Evolutionary conservation across 176 grass and related monocot species (phyloP), one percentile per base, ranked within the genome.

Genomic region (Paspalum notatum): DNA sequence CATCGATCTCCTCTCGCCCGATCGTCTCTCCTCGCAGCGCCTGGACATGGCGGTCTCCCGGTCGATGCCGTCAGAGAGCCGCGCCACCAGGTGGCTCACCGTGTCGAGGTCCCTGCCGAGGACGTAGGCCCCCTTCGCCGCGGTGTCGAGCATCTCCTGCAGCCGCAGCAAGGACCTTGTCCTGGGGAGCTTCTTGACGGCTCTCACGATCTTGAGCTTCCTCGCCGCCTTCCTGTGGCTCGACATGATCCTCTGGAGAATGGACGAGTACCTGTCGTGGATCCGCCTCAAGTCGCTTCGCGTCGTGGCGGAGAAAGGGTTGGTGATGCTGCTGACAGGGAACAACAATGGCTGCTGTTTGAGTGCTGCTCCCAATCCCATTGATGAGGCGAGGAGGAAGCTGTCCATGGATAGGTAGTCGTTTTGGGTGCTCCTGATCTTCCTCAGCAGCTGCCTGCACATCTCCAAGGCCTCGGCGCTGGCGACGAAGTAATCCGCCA

Each of bases 51-150:
- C 59, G 15, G 66, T 90, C 58, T 90, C 78, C 41, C 79, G 26
- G 42, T 90, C 78, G 1, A 90, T 79, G 41, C 66, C 65, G 7
- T 90, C 71, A 1, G 83, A 85, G 50, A 90, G 82, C 46, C 78
- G 25, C 27, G 60, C 66, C 2, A 85, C 72, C 0, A 85, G 83
- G 4, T 65, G 48, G 58, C 72, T 85, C 57, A 90, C 78, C 39
- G 78, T 90, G 43, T 90, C 83, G 8, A 85, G 63, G 72, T 82
- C 78, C 42, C 46, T 64, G 15, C 73, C 72, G 8, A 90, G 77
- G 27, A 90, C 83, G 52, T 78, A 85, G 1, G 83, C 82, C 3
- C 87, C 87, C 78, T 90, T 90, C 7, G 83, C 83, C 11, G 78
- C 78, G 8, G 66, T 48, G 20, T 90, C 83, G 10, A 90, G 83